phyloP scores from a whole-genome alignment of 139 green algal genomes.

The Limnomonas spitsbergensis region DNA sequence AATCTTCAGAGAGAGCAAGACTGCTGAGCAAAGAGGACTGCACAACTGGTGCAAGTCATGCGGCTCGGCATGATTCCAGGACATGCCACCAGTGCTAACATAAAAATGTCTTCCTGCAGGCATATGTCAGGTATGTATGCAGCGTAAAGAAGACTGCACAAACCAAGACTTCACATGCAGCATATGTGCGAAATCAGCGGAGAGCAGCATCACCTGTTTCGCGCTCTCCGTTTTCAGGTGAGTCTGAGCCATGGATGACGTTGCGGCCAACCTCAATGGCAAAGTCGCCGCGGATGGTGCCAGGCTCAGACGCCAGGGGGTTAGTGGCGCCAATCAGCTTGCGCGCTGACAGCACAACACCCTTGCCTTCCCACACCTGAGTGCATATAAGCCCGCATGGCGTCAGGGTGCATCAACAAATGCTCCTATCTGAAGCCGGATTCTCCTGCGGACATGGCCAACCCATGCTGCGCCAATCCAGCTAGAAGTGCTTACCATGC shows the following conservation, averaged over 20 bases:
- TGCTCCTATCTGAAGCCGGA: no score
- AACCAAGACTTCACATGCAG: background rate
- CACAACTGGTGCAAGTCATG: no score
- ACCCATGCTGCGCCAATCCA: no score
- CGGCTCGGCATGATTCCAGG: no score
- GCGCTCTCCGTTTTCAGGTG: constrained; percentile 84
- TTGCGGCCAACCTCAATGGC: constrained; percentile 88
- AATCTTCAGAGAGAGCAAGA: no score
- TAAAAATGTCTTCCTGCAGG: no score
- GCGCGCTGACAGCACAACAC: constrained; percentile 85
- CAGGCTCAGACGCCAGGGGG: constrained; percentile 85
- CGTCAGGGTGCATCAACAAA: no score
- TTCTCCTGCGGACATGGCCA: no score
- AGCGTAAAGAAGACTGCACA: background rate
- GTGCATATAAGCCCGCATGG: no score
- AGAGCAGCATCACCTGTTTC: constrained; percentile 70
- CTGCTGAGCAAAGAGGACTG: no score
- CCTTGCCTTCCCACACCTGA: constrained; percentile 92
- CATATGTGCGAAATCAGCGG: no score
- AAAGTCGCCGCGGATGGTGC: constrained; percentile 91
- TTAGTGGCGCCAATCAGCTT: constrained; percentile 96
- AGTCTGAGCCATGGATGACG: constrained; percentile 91
- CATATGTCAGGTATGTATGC: constrained; percentile 11
- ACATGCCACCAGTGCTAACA: no score
- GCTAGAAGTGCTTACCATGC: constrained; percentile 88